phyloP scores from a whole-genome alignment of 2,329 filamentous ascomycete species.

The Aspergillus tanneri region DNA sequence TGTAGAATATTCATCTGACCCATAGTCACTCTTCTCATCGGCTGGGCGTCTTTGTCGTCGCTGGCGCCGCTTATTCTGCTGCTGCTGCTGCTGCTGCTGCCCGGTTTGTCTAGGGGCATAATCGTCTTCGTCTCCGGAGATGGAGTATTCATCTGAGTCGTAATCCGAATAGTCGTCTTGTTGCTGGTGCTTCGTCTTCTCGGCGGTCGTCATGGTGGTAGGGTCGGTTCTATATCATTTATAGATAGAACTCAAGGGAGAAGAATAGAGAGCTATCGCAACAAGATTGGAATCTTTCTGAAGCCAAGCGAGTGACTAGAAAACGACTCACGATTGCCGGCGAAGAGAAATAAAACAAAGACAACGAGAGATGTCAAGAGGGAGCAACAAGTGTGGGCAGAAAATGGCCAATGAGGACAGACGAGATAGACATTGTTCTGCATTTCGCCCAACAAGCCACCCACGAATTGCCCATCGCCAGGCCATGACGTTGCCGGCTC shows the following conservation, averaged over 20 bases:
- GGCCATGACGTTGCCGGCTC: slow-evolving; percentile 6
- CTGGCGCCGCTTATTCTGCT: slow-evolving; percentile 24
- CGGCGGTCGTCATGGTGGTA: slow-evolving; percentile 19
- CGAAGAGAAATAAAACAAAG: background rate
- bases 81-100: slow-evolving; percentile 17
- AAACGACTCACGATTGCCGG: background rate
- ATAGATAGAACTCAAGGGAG: background rate
- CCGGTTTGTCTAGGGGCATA: slow-evolving; percentile 5
- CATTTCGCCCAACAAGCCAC: background rate
- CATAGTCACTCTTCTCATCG: slow-evolving; percentile 33
- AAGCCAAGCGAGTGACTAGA: too few species aligned
- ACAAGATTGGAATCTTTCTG: too few species aligned
- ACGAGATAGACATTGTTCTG: background rate
- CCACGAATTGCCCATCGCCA: background rate
- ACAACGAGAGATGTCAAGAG: background rate
- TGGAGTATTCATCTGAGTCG: slow-evolving; percentile 31
- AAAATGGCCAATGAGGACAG: background rate
- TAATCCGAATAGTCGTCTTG: slow-evolving; percentile 28
- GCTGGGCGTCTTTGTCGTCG: slow-evolving; percentile 23
- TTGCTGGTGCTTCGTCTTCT: slow-evolving; percentile 29
- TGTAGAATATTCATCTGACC: slow-evolving; percentile 31
- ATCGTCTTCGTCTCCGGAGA: slow-evolving; percentile 26
- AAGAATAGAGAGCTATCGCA: background rate
- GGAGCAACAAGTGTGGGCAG: background rate
- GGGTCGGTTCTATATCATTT: too few species aligned